Evolutionary conservation across 306 rosid species (phyloP).

Genomic region (Psophocarpus tetragonolobus): DNA sequence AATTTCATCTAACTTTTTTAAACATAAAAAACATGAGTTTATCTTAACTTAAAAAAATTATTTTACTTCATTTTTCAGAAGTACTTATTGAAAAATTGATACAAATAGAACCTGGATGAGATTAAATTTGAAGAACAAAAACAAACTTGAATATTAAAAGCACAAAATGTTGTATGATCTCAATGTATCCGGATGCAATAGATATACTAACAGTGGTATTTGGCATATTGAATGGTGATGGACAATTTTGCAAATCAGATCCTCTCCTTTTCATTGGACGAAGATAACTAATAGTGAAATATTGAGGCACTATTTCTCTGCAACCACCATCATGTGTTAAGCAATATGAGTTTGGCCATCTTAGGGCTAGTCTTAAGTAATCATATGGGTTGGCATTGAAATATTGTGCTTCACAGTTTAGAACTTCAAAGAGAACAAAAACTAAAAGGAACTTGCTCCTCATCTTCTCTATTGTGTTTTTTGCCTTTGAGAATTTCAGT

Average conservation of each 20-base stretch:
- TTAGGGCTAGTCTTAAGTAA: neutral
- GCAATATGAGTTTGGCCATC: conserved; percentile 1
- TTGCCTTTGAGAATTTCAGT: neutral
- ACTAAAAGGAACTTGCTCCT: neutral
- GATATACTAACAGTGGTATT: neutral
- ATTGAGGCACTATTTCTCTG: neutral
- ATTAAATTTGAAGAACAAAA: too few relatives aligned
- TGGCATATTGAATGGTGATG: neutral
- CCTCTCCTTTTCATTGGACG: neutral
- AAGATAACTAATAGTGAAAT: neutral
- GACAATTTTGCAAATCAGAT: neutral
- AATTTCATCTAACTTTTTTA: too few relatives aligned
- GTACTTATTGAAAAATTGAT: neutral
- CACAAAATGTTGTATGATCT: neutral
- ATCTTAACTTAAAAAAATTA: neutral
- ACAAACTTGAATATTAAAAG: neutral
- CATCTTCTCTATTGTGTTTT: neutral
- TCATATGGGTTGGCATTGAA: neutral
- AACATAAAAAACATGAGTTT: too few relatives aligned
- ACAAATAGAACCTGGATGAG: too few relatives aligned
- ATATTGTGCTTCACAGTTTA: neutral
- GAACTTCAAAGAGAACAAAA: neutral
- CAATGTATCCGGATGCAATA: neutral
- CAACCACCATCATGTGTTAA: neutral
- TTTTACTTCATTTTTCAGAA: neutral